phyloP scores from a whole-genome alignment of 1,284 basidiomycete species.

The Sphaerobolus stellatus region DNA sequence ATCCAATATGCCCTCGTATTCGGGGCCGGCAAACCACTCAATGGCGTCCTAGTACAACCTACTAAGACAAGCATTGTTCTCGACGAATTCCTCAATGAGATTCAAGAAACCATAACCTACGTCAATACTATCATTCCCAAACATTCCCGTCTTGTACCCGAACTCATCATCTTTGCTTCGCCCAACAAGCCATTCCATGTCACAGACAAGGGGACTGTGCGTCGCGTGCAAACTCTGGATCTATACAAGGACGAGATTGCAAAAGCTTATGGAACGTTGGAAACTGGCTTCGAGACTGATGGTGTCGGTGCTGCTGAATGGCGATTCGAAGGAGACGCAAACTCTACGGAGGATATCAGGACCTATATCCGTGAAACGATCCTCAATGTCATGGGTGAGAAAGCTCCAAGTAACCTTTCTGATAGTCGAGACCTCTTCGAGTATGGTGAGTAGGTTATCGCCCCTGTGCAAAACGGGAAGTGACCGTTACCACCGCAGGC shows the following conservation, averaged over 20 bases:
- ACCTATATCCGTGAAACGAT: neutral
- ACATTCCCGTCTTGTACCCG: slow-evolving; percentile 22
- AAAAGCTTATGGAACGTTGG: slow-evolving; percentile 16
- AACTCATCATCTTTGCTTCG: slow-evolving; percentile 20
- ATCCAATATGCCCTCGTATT: slow-evolving; percentile 18
- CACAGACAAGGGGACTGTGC: slow-evolving; percentile 22
- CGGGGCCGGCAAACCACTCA: slow-evolving; percentile 16
- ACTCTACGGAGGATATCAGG: neutral
- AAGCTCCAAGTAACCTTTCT: neutral
- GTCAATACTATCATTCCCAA: slow-evolving; percentile 20
- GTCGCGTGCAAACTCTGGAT: slow-evolving; percentile 14
- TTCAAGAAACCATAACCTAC: slow-evolving; percentile 2
- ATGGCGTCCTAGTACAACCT: slow-evolving; percentile 18
- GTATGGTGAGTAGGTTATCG: slow-evolving; percentile 7
- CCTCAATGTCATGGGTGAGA: slow-evolving; percentile 1
- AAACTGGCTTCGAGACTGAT: slow-evolving; percentile 1
- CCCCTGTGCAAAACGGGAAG: neutral
- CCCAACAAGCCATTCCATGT: slow-evolving; percentile 17
- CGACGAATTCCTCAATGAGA: neutral
- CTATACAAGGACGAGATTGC: slow-evolving; percentile 20
- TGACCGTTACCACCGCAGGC: neutral
- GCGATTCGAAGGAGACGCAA: neutral
- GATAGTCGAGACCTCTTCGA: slow-evolving; percentile 13
- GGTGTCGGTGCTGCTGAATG: neutral
- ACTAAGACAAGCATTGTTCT: neutral